phyloP scores from a whole-genome alignment of 164 flowering plant species.

The Chloranthus sessilifolius region DNA sequence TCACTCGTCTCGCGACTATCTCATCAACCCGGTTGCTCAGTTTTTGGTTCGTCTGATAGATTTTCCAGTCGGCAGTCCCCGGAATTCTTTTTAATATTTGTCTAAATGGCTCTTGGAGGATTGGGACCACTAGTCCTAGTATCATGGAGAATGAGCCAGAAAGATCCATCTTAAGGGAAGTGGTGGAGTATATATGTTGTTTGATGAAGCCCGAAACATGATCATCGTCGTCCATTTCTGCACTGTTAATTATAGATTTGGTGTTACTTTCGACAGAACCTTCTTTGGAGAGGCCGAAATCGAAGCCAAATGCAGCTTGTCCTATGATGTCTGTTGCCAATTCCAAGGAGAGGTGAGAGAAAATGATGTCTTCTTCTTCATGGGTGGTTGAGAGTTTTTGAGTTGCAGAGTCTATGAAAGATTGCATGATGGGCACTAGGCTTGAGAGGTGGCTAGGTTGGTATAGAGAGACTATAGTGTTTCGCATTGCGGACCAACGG shows the following conservation, averaged over 20 bases:
- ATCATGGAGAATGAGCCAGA: constrained; percentile 80
- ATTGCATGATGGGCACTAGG: constrained; percentile 76
- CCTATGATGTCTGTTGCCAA: constrained; percentile 92
- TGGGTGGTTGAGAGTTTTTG: constrained; percentile 29
- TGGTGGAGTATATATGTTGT: constrained; percentile 85
- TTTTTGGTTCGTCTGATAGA: constrained; percentile 47
- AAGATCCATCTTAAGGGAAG: constrained; percentile 86
- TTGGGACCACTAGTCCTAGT: constrained; percentile 71
- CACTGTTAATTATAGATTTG: too few relatives aligned
- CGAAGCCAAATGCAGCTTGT: constrained; percentile 82
- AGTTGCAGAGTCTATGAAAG: constrained; percentile 54
- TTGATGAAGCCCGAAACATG: constrained; percentile 70
- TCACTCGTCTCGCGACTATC: constrained; percentile 58
- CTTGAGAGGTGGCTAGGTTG: constrained; percentile 87
- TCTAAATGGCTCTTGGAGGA: constrained; percentile 78
- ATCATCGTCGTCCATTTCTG: constrained; percentile 9
- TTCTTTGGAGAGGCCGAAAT: constrained; percentile 74
- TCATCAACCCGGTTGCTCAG: constrained; percentile 49
- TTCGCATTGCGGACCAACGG: constrained; percentile 91
- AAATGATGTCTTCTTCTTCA: constrained; percentile 37
- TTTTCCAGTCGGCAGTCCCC: constrained; percentile 72
- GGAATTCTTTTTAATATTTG: constrained; percentile 72
- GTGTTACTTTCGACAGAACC: constrained; percentile 10
- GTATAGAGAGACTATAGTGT: constrained; percentile 75
- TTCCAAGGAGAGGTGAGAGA: constrained; percentile 65